Conservation (phyloP, 768 basidiomycete genomes). For the Leccinellum albellum region DNA sequence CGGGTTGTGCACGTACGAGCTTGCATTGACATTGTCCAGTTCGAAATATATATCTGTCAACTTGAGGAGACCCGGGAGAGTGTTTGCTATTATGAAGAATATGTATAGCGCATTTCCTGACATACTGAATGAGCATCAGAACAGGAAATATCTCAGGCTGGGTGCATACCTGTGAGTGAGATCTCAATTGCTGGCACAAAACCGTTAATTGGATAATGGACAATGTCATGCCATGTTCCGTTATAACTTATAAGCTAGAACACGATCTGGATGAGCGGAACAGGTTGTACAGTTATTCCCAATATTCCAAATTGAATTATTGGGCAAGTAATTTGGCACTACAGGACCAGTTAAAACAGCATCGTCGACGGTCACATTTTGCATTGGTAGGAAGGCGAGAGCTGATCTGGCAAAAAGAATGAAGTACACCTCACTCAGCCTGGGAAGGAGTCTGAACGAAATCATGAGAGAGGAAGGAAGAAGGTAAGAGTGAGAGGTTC, state of each 20-base stretch:
- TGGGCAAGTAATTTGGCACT: slow-evolving; percentile 9
- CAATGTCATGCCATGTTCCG: slow-evolving; percentile 19
- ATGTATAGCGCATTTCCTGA: slow-evolving; percentile 16
- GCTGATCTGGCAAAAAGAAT: not conserved
- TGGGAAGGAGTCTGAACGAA: not conserved
- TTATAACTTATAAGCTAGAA: slow-evolving; percentile 1
- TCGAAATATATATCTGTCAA: slow-evolving; percentile 5
- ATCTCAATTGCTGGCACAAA: slow-evolving; percentile 1
- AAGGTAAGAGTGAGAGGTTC: not conserved
- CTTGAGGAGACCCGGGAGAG: not conserved
- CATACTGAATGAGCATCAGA: not conserved
- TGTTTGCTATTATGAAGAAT: slow-evolving; percentile 18
- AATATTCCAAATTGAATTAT: not conserved
- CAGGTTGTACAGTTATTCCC: slow-evolving; percentile 7
- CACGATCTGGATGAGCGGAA: not conserved
- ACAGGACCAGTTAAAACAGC: slow-evolving; percentile 5
- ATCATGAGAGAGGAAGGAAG: not conserved
- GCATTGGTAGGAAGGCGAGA: slow-evolving; percentile 5
- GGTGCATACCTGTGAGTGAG: slow-evolving; percentile 8
- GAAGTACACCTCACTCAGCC: not conserved
- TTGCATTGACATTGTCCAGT: not conserved
- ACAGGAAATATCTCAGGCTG: not conserved
- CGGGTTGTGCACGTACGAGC: slow-evolving; percentile 3
- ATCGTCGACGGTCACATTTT: slow-evolving; percentile 19
- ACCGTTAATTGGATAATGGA: not conserved